Conservation (phyloP, 2,329 filamentous ascomycete species). For the Teratosphaeria viscida region DNA sequence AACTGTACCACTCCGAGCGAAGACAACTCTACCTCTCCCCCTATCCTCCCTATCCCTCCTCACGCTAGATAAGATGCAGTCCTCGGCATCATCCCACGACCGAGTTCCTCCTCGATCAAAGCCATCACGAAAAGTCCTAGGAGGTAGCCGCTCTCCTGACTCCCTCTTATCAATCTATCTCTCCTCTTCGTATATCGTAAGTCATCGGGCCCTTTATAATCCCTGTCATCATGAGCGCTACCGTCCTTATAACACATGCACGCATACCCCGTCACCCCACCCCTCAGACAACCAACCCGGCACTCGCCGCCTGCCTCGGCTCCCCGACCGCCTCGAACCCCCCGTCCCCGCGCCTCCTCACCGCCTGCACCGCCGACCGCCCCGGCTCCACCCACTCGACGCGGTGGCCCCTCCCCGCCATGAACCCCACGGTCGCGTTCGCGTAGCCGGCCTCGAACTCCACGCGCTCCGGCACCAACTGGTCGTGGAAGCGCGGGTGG, state of each 20-base stretch:
- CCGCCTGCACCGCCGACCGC: constrained; percentile 59
- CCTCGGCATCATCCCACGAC: no score
- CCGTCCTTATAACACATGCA: no score
- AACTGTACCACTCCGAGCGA: no score
- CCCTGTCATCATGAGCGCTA: no score
- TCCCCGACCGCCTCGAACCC: constrained; percentile 70
- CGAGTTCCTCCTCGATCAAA: no score
- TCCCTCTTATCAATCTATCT: no score
- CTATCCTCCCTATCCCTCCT: no score
- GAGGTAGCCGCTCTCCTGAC: no score
- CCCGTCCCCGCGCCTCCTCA: constrained; percentile 52
- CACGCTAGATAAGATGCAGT: no score
- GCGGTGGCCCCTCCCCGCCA: constrained; percentile 58
- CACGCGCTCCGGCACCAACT: constrained; percentile 61
- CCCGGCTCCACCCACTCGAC: constrained; percentile 57
- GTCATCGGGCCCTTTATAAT: no score
- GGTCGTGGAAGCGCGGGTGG: constrained; percentile 66
- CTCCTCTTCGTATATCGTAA: no score
- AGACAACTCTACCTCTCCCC: neutral
- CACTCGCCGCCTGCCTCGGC: constrained; percentile 62
- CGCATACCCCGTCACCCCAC: neutral
- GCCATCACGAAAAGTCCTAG: no score
- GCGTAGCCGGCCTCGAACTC: constrained; percentile 61
- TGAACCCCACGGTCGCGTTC: constrained; percentile 51
- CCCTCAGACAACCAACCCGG: constrained; percentile 40